Conservation (phyloP, 1,284 basidiomycete genomes). For the Schizophyllum amplum region DNA sequence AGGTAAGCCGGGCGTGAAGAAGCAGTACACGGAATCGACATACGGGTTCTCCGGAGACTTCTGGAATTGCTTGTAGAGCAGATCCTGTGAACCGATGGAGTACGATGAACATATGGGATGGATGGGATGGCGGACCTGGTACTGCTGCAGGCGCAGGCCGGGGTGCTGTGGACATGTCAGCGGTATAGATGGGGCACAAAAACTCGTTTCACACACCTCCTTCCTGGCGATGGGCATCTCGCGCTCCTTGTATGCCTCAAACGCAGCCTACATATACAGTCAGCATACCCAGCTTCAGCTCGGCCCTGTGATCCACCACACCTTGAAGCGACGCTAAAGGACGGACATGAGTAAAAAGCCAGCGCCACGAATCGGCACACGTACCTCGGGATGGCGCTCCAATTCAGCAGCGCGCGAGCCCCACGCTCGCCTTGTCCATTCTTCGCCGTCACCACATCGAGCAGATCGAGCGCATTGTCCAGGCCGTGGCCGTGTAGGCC, state of each 20-base stretch:
- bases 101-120: conserved; percentile 9
- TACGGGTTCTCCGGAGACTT: conserved; percentile 88
- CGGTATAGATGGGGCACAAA: conserved; percentile 11
- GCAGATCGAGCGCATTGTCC: conserved; percentile 87
- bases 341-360: conserved; percentile 5
- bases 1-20: not conserved
- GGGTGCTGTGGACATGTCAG: conserved; percentile 47
- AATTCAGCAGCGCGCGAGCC: conserved; percentile 77
- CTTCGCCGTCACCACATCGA: conserved; percentile 86
- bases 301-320: conserved; percentile 16
- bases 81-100: conserved; percentile 37
- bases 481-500: conserved; percentile 82
- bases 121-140: conserved; percentile 41
- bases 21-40: conserved; percentile 18
- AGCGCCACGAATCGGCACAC: conserved; percentile 2
- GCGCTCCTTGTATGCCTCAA: conserved; percentile 86
- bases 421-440: conserved; percentile 88
- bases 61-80: conserved; percentile 78
- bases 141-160: conserved; percentile 79
- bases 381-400: conserved; percentile 90
- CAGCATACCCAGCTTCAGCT: conserved; percentile 2
- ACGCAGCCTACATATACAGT: conserved; percentile 56
- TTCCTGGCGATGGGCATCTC: conserved; percentile 74
- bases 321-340: conserved; percentile 76
- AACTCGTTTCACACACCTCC: conserved; percentile 43